phyloP scores from a whole-genome alignment of 805 yeast species.

The Barnettozyma wickerhamii region DNA sequence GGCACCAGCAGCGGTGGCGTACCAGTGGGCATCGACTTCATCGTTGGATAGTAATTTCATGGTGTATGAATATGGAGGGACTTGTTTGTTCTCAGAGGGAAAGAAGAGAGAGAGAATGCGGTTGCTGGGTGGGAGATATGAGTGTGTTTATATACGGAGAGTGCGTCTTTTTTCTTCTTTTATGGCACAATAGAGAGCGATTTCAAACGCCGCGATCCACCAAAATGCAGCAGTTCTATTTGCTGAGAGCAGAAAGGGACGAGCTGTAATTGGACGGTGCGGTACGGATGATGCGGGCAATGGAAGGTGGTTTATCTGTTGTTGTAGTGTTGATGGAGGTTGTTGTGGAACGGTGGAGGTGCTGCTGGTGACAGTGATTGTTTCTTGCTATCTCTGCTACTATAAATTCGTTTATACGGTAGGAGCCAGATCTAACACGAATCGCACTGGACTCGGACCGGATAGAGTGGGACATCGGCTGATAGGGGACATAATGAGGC shows the following conservation, averaged over 20 bases:
- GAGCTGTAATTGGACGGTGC: not conserved
- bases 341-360: no score
- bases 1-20: constrained; percentile 57
- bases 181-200: not conserved
- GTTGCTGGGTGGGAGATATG: no score
- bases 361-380: no score
- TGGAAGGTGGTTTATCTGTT: no score
- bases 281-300: not conserved
- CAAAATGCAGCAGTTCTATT: not conserved
- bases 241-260: not conserved
- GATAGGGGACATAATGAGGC: no score
- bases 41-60: constrained; percentile 69
- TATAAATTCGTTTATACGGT: no score
- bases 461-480: no score
- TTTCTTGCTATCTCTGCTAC: no score
- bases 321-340: no score
- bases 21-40: constrained; percentile 62
- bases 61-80: constrained; percentile 10
- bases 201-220: constrained; percentile 3
- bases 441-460: no score
- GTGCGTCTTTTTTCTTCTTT: not conserved
- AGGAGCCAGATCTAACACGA: no score
- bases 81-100: not conserved
- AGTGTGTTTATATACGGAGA: not conserved
- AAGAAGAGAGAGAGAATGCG: not conserved